These are phyloP conservation scores for Beauveria rudraprayagi DNA, from an alignment of 2,329 filamentous ascomycete species.

Conservation along the genomic window DNA sequence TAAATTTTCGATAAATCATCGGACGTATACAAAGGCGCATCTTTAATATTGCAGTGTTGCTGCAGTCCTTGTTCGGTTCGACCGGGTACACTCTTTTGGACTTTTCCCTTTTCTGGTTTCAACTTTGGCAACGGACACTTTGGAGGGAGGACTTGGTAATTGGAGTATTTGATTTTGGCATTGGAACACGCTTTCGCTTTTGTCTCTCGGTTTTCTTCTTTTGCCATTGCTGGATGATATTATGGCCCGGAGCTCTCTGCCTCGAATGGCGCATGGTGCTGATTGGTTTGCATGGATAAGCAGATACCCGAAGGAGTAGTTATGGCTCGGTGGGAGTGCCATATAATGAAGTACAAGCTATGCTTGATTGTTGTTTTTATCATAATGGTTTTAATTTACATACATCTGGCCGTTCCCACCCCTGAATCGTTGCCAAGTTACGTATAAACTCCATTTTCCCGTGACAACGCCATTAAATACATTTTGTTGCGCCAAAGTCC, in stretches of 20 bases:
- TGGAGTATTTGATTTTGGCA: slow-evolving; percentile 12
- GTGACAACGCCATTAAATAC: not conserved
- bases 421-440: not conserved
- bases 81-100: not conserved
- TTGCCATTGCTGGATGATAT: slow-evolving; percentile 1
- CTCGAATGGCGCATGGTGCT: not conserved
- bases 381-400: slow-evolving; percentile 6
- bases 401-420: not conserved
- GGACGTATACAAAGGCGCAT: not conserved
- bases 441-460: not conserved
- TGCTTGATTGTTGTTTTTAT: slow-evolving; percentile 5
- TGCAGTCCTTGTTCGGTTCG: slow-evolving; percentile 1
- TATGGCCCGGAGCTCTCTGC: not conserved
- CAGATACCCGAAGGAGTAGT: not conserved
- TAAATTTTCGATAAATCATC: slow-evolving; percentile 12
- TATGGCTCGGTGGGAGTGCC: not conserved
- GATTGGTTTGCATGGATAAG: slow-evolving; percentile 7
- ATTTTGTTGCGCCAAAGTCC: not conserved
- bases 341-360: slow-evolving; percentile 4
- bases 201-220: not conserved
- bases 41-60: not conserved
- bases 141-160: slow-evolving; percentile 3
- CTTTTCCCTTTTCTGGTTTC: slow-evolving; percentile 6
- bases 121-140: slow-evolving; percentile 1
- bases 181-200: not conserved